These are phyloP conservation scores for Phalaenopsis equestris DNA, from an alignment of 106 monocot genomes.

Conservation along the genomic window DNA sequence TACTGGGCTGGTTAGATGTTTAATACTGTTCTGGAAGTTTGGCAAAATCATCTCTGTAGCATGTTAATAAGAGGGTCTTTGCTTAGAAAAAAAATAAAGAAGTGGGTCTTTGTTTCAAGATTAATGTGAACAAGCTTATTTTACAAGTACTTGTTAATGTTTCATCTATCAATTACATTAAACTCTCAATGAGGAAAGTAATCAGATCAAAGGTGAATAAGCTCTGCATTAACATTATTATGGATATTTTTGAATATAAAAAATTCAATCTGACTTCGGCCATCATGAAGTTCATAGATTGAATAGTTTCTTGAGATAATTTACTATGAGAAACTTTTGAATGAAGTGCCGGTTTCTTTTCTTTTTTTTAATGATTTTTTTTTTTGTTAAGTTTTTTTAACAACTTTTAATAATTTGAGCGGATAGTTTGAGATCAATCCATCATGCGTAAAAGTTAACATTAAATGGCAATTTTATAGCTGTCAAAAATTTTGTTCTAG, in stretches of 20 bases:
- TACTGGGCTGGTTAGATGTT: not conserved
- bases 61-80: not conserved
- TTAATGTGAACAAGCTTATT: not conserved
- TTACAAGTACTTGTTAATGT: not conserved
- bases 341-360: not conserved
- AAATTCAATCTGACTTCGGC: not conserved
- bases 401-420: not conserved
- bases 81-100: no score
- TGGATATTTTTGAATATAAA: not conserved
- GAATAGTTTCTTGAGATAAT: not conserved
- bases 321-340: not conserved
- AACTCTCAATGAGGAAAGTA: not conserved
- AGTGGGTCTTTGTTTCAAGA: not conserved
- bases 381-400: not conserved
- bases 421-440: not conserved
- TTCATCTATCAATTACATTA: not conserved
- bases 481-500: not conserved
- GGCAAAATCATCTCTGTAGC: not conserved
- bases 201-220: not conserved
- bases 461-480: not conserved
- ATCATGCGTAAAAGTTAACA: not conserved
- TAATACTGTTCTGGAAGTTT: not conserved
- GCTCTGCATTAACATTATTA: not conserved
- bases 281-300: not conserved
- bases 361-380: not conserved